These are phyloP conservation scores for Chrysopogon serrulatus DNA, from an alignment of 176 grass and related monocot species.

Conservation along the genomic window DNA sequence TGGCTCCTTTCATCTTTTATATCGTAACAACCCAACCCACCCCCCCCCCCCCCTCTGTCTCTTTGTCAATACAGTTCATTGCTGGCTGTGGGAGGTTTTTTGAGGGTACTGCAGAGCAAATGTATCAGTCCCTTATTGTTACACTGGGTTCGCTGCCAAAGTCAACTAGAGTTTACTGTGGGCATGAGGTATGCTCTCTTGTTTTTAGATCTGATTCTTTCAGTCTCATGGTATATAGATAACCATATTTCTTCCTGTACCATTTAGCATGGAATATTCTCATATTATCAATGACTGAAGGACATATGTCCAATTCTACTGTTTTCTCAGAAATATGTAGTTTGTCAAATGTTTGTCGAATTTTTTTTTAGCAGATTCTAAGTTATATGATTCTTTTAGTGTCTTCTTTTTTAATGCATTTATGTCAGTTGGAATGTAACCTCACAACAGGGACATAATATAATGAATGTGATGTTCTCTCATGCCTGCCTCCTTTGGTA, in stretches of 20 bases:
- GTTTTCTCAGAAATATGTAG: not conserved
- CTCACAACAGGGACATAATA: not conserved
- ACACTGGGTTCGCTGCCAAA: conserved; percentile 85
- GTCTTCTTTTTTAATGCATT: not conserved
- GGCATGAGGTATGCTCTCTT: conserved; percentile 67
- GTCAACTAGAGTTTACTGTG: conserved; percentile 85
- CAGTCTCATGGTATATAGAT: not conserved
- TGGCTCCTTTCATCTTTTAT: conserved; percentile 1
- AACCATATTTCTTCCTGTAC: not conserved
- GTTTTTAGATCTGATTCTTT: not conserved
- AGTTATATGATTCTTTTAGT: not conserved
- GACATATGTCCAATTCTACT: not conserved
- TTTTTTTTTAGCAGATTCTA: not conserved
- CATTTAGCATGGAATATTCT: not conserved
- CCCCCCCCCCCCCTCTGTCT: too few species aligned
- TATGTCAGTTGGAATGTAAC: not conserved
- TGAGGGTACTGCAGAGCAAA: conserved; percentile 90
- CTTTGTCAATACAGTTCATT: conserved; percentile 52
- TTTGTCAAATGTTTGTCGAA: not conserved
- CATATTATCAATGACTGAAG: not conserved
- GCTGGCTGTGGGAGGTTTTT: conserved; percentile 95
- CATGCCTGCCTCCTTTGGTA: not conserved
- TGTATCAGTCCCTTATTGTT: conserved; percentile 85
- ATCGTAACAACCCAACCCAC: too few species aligned
- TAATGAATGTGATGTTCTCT: too few species aligned